phyloP scores from a whole-genome alignment of 2,329 filamentous ascomycete species.

The Chlorencoelia australis region DNA sequence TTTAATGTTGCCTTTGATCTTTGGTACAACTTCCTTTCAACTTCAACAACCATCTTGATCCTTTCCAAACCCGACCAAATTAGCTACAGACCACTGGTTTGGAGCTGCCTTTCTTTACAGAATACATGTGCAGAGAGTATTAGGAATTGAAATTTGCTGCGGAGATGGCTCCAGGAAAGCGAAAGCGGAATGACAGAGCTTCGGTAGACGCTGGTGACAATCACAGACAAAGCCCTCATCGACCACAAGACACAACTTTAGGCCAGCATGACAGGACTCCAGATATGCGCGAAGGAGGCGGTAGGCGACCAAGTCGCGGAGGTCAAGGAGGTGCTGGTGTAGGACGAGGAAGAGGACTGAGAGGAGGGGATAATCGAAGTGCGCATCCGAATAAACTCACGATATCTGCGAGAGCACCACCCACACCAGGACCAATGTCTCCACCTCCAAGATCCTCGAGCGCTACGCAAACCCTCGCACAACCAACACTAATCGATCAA shows the following conservation, averaged over 20 bases:
- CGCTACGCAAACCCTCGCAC: conserved; percentile 21
- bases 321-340: conserved; percentile 29
- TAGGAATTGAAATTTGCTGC: conserved; percentile 12
- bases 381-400: conserved; percentile 20
- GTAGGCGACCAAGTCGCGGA: conserved; percentile 36
- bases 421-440: conserved; percentile 27
- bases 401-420: conserved; percentile 20
- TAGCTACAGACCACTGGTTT: background rate
- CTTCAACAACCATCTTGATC: conserved; percentile 2
- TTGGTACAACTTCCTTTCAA: background rate
- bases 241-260: conserved; percentile 44
- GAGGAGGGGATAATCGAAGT: conserved; percentile 23
- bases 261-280: conserved; percentile 50
- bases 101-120: conserved; percentile 1
- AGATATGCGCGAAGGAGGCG: conserved; percentile 35
- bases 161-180: conserved; percentile 26
- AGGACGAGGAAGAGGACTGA: conserved; percentile 22
- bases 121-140: conserved; percentile 22
- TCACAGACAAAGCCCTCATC: conserved; percentile 53
- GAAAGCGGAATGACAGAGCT: conserved; percentile 28
- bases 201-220: conserved; percentile 33
- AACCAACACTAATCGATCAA: conserved; percentile 17
- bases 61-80: background rate
- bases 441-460: conserved; percentile 24
- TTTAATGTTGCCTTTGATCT: too few relatives aligned